phyloP scores from a whole-genome alignment of 768 basidiomycete genomes.

The Suillus placidus region DNA sequence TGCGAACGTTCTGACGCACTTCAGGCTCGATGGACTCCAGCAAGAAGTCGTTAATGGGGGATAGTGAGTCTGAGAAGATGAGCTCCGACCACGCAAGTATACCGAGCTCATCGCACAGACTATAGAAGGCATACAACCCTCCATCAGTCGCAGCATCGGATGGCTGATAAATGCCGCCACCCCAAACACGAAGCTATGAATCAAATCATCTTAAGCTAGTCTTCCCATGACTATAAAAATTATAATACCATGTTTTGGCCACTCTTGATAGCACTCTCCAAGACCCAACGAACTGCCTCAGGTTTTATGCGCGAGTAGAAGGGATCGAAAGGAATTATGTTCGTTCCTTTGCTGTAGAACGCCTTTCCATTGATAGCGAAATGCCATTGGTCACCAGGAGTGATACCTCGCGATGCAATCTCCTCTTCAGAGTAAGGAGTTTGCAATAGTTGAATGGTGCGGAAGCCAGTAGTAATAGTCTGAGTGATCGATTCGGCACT shows the following conservation, averaged over 20 bases:
- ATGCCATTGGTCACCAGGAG: conserved; percentile 63
- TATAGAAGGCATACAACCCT: conserved; percentile 59
- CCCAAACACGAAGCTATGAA: conserved; percentile 58
- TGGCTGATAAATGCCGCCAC: conserved; percentile 57
- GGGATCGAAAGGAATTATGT: conserved; percentile 63
- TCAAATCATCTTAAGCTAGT: not conserved
- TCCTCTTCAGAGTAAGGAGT: conserved; percentile 48
- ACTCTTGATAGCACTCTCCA: conserved; percentile 55
- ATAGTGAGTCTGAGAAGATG: conserved; percentile 59
- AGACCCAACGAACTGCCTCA: conserved; percentile 54
- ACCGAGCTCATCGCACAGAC: conserved; percentile 60
- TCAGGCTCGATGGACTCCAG: conserved; percentile 55
- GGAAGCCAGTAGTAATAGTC: conserved; percentile 55
- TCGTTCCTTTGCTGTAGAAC: conserved; percentile 58
- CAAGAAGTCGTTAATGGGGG: conserved; percentile 57
- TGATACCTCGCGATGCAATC: conserved; percentile 49
- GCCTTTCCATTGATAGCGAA: conserved; percentile 60
- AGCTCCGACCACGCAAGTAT: conserved; percentile 66
- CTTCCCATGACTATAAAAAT: conserved; percentile 14
- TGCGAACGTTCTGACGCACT: conserved; percentile 57
- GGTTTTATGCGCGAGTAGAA: conserved; percentile 56
- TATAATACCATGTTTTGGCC: conserved; percentile 59
- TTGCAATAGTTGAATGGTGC: conserved; percentile 59
- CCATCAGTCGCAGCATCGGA: conserved; percentile 41
- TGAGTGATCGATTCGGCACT: conserved; percentile 36